Evolutionary conservation across 169 alveolate genomes (phyloP).

Genomic region (Cryptosporidium parvum): DNA sequence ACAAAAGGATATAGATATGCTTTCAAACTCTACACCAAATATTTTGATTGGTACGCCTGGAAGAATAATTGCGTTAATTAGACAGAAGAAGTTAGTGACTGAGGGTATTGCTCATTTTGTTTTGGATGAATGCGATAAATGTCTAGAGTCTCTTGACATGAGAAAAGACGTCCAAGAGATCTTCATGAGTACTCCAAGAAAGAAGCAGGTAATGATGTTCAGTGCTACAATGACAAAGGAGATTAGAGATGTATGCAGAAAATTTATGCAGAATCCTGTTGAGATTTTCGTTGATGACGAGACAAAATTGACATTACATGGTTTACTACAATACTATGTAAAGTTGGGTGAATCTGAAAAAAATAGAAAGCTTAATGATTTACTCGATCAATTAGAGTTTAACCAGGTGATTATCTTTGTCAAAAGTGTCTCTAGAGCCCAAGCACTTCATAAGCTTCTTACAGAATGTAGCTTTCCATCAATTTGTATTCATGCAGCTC

Average conservation of each 20-base stretch:
- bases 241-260: slow-evolving; percentile 95
- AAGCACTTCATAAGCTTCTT: slow-evolving; percentile 94
- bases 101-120: slow-evolving; percentile 96
- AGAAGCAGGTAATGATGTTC: slow-evolving; percentile 98
- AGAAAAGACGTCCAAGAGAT: slow-evolving; percentile 98
- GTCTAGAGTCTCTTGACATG: slow-evolving; percentile 98
- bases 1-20: slow-evolving; percentile 92
- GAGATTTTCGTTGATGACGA: slow-evolving; percentile 99
- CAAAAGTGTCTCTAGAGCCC: slow-evolving; percentile 94
- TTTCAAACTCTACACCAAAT: slow-evolving; percentile 94
- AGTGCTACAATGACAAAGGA: slow-evolving; percentile 98
- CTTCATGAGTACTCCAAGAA: slow-evolving; percentile 96
- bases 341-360: slow-evolving; percentile 97
- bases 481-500: slow-evolving; percentile 97
- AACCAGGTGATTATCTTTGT: slow-evolving; percentile 99
- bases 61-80: slow-evolving; percentile 94
- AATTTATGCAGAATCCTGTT: slow-evolving; percentile 97
- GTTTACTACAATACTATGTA: slow-evolving; percentile 98
- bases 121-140: slow-evolving; percentile 99
- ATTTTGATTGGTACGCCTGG: slow-evolving; percentile 99
- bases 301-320: slow-evolving; percentile 98
- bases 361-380: slow-evolving; percentile 95
- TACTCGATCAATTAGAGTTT: slow-evolving; percentile 97
- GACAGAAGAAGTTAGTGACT: slow-evolving; percentile 92
- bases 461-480: slow-evolving; percentile 99